Evolutionary conservation across 768 basidiomycete species (phyloP), one percentile per base, ranked within the genome.

Genomic region (Epithele typhae): DNA sequence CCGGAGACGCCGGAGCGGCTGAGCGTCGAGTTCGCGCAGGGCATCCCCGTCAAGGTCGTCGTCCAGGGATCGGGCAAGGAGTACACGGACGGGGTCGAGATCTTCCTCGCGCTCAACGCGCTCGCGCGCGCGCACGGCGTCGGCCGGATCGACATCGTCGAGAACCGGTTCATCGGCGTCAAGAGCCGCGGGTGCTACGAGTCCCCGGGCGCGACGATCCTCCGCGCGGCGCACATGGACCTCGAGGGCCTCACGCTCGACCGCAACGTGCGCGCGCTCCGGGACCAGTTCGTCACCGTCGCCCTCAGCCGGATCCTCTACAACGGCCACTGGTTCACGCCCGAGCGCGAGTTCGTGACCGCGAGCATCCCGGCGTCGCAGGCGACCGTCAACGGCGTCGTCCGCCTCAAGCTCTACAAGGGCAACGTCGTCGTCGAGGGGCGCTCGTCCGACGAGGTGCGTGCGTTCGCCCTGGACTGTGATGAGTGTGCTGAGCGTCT

Each of bases 141-240:
- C 53, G 95, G 96, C 23, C 82, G 96, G 49, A 88, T 97, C 70
- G 96, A 99, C 66, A 98, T 99, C 60, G 96, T 99, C 62, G 95
- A 99, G 74, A 99, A 99, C 75, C 81, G 96, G 44, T 99, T 96
- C 74, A 97, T 98, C 64, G 96, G 96, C 46, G 96, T 99, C 64
- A 99, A 98, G 70, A 92, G 90, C 39, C 90, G 96, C 25, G 96
- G 96, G n/a, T 99, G 96, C 73, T 99, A 99, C 74, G 96, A 99
- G 69, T 87, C 89, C 1, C 96, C 96, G 14, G 96, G 86, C 5
- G 96, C 92, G 19, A 96, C 94, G 40, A 97, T 98, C 70, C 76
- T 99, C 38, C 90, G 96, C 51, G 83, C 77, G 14, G 95, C 96
- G 6, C 96, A 98, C 72, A 75, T 99, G 67, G 96, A 99, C 58